Percentiles rank a stretch among this genome's conserved stretches.
Conservation (phyloP, 306 rosid species). For the Ammopiptanthus mongolicus region DNA sequence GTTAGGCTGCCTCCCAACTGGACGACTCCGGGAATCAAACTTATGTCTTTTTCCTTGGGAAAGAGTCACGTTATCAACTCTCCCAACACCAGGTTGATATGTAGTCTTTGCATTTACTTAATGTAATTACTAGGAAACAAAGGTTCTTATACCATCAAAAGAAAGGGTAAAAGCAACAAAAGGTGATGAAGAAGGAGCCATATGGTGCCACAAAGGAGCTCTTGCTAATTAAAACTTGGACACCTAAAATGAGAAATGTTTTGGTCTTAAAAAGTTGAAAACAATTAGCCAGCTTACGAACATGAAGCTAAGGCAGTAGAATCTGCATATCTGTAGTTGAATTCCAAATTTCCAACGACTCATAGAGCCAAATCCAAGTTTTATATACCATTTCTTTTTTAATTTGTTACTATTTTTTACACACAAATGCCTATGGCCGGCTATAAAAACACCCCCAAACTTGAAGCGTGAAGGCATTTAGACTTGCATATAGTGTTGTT, state of each 20-base stretch:
- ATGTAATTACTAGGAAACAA: neutral
- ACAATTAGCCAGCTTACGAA: conserved; percentile 11
- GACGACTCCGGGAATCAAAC: too few relatives aligned
- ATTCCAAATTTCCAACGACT: conserved; percentile 10
- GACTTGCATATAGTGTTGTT: neutral
- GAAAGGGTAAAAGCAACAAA: neutral
- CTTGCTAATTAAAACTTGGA: neutral
- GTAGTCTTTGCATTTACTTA: neutral
- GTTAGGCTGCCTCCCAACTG: too few relatives aligned
- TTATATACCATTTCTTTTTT: neutral
- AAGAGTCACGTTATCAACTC: too few relatives aligned
- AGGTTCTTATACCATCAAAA: neutral
- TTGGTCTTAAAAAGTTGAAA: neutral
- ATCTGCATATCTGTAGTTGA: neutral
- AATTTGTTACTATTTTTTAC: neutral
- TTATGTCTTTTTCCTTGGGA: too few relatives aligned
- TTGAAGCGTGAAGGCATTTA: conserved; percentile 8
- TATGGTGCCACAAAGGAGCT: neutral
- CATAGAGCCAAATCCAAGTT: conserved; percentile 15
- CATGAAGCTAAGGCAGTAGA: conserved; percentile 3
- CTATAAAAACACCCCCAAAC: conserved; percentile 24
- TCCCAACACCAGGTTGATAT: too few relatives aligned
- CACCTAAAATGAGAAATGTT: neutral
- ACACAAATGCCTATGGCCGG: conserved; percentile 9
- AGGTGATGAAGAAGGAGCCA: neutral